These are phyloP conservation scores for Candolleomyces aberdarensis DNA, from an alignment of 768 basidiomycete species.

Conservation along the genomic window DNA sequence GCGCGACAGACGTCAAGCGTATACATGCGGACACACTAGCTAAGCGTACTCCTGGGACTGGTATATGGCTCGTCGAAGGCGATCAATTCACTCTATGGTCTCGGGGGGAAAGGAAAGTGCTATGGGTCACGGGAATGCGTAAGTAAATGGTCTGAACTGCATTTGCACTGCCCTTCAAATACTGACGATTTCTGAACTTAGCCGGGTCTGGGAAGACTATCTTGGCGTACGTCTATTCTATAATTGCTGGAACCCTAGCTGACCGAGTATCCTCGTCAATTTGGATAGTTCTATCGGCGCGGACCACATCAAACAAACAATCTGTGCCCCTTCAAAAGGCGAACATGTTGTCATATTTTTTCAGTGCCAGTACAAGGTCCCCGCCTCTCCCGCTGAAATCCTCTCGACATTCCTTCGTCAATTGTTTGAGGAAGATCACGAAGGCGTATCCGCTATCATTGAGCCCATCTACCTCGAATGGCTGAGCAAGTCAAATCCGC, in stretches of 20 bases:
- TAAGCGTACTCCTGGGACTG: not conserved
- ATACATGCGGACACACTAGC: not conserved
- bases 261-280: no score
- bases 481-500: not conserved
- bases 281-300: not conserved
- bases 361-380: not conserved
- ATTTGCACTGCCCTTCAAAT: no score
- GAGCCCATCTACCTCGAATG: not conserved
- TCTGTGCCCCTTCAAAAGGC: not conserved
- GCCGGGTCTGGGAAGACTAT: constrained; percentile 6
- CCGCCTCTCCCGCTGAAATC: not conserved
- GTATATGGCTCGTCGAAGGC: not conserved
- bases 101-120: not conserved
- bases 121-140: constrained; percentile 1
- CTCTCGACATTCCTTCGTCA: not conserved
- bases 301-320: not conserved
- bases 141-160: not conserved
- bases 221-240: not conserved
- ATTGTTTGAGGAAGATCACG: not conserved
- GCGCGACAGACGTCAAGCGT: not conserved
- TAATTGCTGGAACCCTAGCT: not conserved
- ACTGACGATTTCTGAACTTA: not conserved
- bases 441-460: not conserved
- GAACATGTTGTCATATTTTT: not conserved
- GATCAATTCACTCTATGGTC: not conserved